These are phyloP conservation scores for Fusarium udum DNA, from an alignment of 2,329 filamentous ascomycete genomes.

Conservation along the genomic window DNA sequence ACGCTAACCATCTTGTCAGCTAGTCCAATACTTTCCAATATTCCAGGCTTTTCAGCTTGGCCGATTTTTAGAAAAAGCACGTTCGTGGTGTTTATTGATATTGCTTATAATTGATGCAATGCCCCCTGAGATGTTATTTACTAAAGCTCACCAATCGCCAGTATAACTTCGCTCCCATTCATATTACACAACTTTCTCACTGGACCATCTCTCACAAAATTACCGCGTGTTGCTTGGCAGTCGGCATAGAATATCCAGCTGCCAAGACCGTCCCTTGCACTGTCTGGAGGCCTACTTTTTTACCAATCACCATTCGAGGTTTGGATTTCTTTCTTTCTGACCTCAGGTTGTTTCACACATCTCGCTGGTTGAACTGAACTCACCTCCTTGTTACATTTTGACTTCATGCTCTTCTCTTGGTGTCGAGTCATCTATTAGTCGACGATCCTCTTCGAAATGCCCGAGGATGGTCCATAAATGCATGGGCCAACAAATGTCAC, in stretches of 20 bases:
- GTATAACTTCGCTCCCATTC: background rate
- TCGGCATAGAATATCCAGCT: background rate
- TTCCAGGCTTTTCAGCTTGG: background rate
- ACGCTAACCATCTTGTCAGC: background rate
- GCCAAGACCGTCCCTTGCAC: background rate
- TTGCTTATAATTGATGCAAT: background rate
- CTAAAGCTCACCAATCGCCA: background rate
- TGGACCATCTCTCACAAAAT: background rate
- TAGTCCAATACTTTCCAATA: constrained; percentile 9
- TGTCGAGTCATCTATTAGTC: background rate
- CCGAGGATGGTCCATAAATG: background rate
- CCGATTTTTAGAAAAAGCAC: background rate
- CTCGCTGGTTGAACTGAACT: background rate
- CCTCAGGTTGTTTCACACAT: background rate
- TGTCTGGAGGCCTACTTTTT: background rate
- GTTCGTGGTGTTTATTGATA: background rate
- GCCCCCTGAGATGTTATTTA: background rate
- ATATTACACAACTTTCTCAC: background rate
- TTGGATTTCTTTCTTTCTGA: background rate
- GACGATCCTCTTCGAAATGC: background rate
- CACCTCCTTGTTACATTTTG: background rate
- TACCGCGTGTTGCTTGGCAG: background rate
- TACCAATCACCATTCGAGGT: background rate
- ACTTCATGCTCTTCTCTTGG: background rate
- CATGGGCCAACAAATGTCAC: background rate